Evolutionary conservation across 805 yeast genomes (phyloP), one percentile per base, ranked within the genome.

Genomic region (Pichia nakasei): DNA sequence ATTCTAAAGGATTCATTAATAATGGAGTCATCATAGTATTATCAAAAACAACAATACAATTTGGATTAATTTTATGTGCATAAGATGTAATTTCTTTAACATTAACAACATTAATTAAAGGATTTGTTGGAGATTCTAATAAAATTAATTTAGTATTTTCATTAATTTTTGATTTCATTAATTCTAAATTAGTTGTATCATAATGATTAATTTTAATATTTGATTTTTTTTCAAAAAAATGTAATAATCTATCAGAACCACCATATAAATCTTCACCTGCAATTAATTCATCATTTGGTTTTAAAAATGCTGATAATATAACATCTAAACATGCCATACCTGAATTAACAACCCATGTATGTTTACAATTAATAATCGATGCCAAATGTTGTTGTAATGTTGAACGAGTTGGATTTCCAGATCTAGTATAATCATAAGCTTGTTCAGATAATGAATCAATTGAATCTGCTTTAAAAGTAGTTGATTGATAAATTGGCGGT

Each of bases 21-120:
- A 89, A 64, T 12, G 97, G 97, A 24, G 95, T 81, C 94, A 89
- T 83, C 97, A 89, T 89, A 47, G 97, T 91, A 70, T 91, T 89
- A 66, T 89, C 97, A 49, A 89, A 89, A 13, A 86, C 95, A 35
- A 86, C 80, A 40, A 82, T 60, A 43, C 83, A 72, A 33, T 80
- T 72, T 17, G 94, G 87, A 57, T 73, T 82, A 35, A 73, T 69
- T 36, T 65, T 60, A 58, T 86, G 93, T 37, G 89, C 88, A 48
- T 75, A 69, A 33, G 67, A 66, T 17, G 88, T 66, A 47, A 88
- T 79, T 29, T 76, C 66, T 48, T 76, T 78, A 42, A 89, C 76
- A 60, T 91, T 95, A 46, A 85, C 80, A 47, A 89, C 85, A 65
- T 87, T 85, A 62, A 88, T 85, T 52, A 88, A 73, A 18, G 97